Conservation (phyloP, 768 basidiomycete genomes). For the Pleurotus cornucopiae region DNA sequence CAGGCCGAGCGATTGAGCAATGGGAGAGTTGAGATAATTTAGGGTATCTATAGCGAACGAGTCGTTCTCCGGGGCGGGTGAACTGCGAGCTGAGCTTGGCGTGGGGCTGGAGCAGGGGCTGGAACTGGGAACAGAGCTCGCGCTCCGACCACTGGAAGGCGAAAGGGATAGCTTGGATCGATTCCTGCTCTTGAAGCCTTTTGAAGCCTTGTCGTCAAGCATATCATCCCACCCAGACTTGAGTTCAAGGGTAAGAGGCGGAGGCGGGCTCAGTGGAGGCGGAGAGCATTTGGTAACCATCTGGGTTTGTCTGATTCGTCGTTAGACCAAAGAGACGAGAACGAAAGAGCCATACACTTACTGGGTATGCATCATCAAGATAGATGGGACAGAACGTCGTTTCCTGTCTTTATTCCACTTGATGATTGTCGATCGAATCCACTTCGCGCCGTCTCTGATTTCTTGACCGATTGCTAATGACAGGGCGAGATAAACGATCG, state of each 20-base stretch:
- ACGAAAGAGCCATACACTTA: conserved; percentile 11
- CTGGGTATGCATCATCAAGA: conserved; percentile 18
- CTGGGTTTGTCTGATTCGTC: background rate
- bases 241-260: conserved; percentile 22
- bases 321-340: background rate
- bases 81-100: conserved; percentile 1
- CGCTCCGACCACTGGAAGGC: background rate
- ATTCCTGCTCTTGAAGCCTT: background rate
- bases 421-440: conserved; percentile 18
- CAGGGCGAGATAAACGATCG: conserved; percentile 34
- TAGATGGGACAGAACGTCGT: conserved; percentile 6
- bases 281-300: background rate
- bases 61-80: conserved; percentile 28
- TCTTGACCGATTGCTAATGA: conserved; percentile 35
- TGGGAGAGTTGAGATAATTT: conserved; percentile 40
- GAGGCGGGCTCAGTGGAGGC: background rate
- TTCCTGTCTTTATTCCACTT: conserved; percentile 3
- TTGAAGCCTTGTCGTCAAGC: conserved; percentile 29
- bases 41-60: conserved; percentile 39
- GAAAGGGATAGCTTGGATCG: conserved; percentile 2
- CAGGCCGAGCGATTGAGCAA: conserved; percentile 38
- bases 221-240: conserved; percentile 51
- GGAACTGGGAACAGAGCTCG: conserved; percentile 14
- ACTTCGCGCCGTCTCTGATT: conserved; percentile 28
- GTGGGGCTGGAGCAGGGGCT: conserved; percentile 22